Base-by-base conservation (phyloP, 495 filamentous ascomycete species). In the Ascobolus immersus region DNA sequence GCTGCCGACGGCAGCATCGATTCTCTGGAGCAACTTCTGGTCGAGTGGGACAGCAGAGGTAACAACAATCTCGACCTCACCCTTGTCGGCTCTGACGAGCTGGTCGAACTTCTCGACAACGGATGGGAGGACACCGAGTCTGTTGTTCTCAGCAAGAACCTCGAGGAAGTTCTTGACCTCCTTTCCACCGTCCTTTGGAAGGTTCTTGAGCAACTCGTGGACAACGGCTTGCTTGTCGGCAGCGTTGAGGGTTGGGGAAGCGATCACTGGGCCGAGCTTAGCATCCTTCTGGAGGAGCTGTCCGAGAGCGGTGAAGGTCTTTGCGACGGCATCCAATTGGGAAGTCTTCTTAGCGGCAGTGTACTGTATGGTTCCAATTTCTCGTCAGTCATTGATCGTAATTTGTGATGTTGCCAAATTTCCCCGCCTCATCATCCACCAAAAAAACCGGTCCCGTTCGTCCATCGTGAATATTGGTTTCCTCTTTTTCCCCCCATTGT, bases 61-160 rank as follows among this genome's bases (percentile, higher is more conserved):
- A 46, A 96, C 73, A 44, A 61, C 62, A 56, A 92, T 58, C 64
- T 94, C 84, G 44, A 96, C 61, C 71, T 94, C 86, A 35, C 84
- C 86, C 47, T 67, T 72, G 43, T 77, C 61, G 32, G 86, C 86
- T 47, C 78, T 65, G 66, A 96, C 89, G 44, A 96, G 60, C 47
- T 64, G 63, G 35, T 45, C 61, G 55, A 92, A 96, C 65, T 94
- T 91, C 52, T 73, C 71, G 54, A 69, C 73, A 39, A 93, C 73
- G 43, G 67, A 67, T 51, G 72, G 64, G 28, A 96, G 61, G 35
- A 86, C 57, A 23, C 73, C 71, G 40, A 96, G 62, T 34, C 86
- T 69, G 66, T 96, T 94, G 69, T 94, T 91, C 57, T 89, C 79
- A 33, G 84, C 81, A 22, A 96, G 61, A 28, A 81, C 74, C 28